Evolutionary conservation across 2,329 filamentous ascomycete species (phyloP), one percentile per base, ranked within the genome.

Genomic region (Paecilomyces dactylethromorphus): DNA sequence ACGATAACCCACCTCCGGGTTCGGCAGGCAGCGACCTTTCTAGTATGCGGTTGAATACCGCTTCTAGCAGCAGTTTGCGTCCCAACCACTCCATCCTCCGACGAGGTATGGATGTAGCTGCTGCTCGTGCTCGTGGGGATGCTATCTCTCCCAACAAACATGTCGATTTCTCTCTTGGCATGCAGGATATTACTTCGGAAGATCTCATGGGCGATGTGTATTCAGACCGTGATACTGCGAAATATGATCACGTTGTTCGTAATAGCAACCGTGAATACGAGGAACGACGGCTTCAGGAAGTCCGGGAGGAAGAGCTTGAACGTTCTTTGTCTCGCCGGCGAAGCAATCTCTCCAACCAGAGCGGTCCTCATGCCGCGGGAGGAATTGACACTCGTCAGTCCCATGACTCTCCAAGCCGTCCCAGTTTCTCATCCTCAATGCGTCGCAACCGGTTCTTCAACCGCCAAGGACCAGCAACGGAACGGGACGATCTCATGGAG

Each of bases 81-180:
- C 71, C 74, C 8, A 75, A 79, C 54, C 76, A 77, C 6, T 85
- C 82, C 0, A 86, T 86, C 59, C 75, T 87, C 21, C 82, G 83
- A 56, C 79, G 78, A 56, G 75, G 78, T 18, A 76, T 76, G 57
- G 70, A 74, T 32, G 71, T 71, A 13, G 74, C 72, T n/a, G 69
- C 68, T 10, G 68, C 66, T n/a, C 79, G 84, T 11, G 71, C 77
- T 35, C 81, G 84, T 8, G 81, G 81, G 32, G 84, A 87, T 63
- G 84, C 84, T 0, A 73, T 85, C 8, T 79, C 82, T 0, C 76
- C 79, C 10, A 84, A 85, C 77, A 85, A 84, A 57, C 84, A 86
- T 29, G 86, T 89, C 31, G 87, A 90, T 68, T 90, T 90, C 72
- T 89, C 86, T 1, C 78, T 89, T 1, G 87, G 87, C 31, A 87